Evolutionary conservation across 768 basidiomycete species (phyloP).

Genomic region (Suillus clintonianus): DNA sequence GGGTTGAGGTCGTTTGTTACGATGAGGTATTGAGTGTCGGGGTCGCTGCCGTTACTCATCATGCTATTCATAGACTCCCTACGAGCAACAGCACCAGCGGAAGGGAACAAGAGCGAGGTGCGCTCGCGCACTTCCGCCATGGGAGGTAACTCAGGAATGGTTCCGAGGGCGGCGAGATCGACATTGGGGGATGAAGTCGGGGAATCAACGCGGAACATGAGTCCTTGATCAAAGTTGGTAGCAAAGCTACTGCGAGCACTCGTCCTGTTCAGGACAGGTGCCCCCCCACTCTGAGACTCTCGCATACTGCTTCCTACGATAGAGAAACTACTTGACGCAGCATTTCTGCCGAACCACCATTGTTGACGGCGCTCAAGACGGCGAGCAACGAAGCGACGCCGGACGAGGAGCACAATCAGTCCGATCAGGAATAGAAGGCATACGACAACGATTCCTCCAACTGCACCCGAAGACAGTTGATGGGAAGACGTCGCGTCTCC

Average conservation of each 20-base stretch:
- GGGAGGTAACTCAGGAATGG: slow-evolving; percentile 47
- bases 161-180: slow-evolving; percentile 8
- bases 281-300: slow-evolving; percentile 14
- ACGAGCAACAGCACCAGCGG: slow-evolving; percentile 27
- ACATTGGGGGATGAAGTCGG: slow-evolving; percentile 15
- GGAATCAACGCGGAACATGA: slow-evolving; percentile 24
- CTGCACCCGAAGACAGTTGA: slow-evolving; percentile 44
- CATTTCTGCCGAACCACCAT: slow-evolving; percentile 46
- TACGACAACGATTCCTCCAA: slow-evolving; percentile 46
- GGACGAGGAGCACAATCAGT: slow-evolving; percentile 43
- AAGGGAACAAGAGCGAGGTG: slow-evolving; percentile 20
- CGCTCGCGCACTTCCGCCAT: slow-evolving; percentile 56
- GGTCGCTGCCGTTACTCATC: slow-evolving; percentile 36
- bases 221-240: slow-evolving; percentile 55
- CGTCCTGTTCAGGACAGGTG: slow-evolving; percentile 21
- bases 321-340: slow-evolving; percentile 1
- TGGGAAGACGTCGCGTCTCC: slow-evolving; percentile 14
- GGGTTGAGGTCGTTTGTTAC: slow-evolving; percentile 26
- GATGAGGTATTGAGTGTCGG: slow-evolving; percentile 42
- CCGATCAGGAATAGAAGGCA: slow-evolving; percentile 32
- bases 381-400: slow-evolving; percentile 45
- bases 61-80: slow-evolving; percentile 44
- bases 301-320: slow-evolving; percentile 14
- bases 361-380: slow-evolving; percentile 43
- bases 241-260: slow-evolving; percentile 63